Evolutionary conservation across 331 rosid genomes (phyloP).

Genomic region (Quercus phellos): DNA sequence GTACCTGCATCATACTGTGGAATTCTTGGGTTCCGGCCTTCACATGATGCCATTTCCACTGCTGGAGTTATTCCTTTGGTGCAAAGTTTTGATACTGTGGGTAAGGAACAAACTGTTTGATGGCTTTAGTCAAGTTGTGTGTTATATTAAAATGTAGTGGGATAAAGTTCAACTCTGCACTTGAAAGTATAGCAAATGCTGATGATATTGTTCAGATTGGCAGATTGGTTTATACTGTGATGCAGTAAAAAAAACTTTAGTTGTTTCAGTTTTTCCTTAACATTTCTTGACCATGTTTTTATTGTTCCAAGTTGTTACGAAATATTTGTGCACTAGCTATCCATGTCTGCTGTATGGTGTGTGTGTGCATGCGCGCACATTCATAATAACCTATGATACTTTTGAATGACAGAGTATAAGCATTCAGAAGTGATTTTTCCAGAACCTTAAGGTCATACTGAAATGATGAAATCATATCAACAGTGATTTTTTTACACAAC

Average conservation of each 20-base stretch:
- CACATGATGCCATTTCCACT: constrained; percentile 61
- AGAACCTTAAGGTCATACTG: not conserved
- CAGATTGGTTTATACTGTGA: not conserved
- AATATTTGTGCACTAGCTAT: not conserved
- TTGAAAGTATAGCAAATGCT: not conserved
- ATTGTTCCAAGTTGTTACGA: not conserved
- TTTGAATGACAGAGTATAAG: not conserved
- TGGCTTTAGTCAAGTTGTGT: not conserved
- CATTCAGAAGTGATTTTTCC: not conserved
- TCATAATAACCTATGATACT: not conserved
- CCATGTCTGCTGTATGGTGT: not conserved
- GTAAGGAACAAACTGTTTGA: constrained; percentile 37
- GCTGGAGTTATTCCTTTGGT: constrained; percentile 81
- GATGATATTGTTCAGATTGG: not conserved
- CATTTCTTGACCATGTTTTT: not conserved
- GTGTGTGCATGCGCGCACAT: not conserved
- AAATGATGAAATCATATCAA: not conserved
- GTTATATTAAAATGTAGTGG: not conserved
- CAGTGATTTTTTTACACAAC: not conserved
- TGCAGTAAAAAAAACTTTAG: not conserved
- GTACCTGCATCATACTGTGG: constrained; percentile 93
- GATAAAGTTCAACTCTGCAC: not conserved
- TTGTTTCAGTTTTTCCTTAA: not conserved
- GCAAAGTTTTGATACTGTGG: constrained; percentile 90
- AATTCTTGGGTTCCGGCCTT: constrained; percentile 85